These are phyloP conservation scores for Linum usitatissimum DNA, from an alignment of 345 rosid species.

Conservation along the genomic window DNA sequence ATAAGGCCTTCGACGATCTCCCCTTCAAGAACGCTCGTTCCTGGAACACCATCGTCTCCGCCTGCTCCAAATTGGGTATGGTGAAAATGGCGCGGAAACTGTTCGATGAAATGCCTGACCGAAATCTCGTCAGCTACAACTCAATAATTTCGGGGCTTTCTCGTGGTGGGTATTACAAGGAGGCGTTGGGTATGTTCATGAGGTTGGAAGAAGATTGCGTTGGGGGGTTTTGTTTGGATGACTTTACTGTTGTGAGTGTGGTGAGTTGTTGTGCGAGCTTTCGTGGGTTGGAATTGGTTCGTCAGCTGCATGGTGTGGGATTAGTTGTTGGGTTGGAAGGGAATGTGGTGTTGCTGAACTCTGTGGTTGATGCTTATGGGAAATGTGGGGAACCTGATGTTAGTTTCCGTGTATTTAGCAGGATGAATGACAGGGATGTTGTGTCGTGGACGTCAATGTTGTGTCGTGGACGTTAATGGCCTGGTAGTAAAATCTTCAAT, in stretches of 20 bases:
- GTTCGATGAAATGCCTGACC: slow-evolving; percentile 39
- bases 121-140: slow-evolving; percentile 31
- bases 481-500: no score
- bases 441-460: slow-evolving; percentile 47
- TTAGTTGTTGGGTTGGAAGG: slow-evolving; percentile 25
- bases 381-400: slow-evolving; percentile 29
- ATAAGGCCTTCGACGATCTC: slow-evolving; percentile 25
- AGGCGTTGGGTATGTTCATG: slow-evolving; percentile 21
- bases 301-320: slow-evolving; percentile 29
- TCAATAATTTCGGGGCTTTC: slow-evolving; percentile 35
- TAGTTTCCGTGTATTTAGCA: slow-evolving; percentile 17
- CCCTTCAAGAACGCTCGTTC: slow-evolving; percentile 23
- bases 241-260: slow-evolving; percentile 29
- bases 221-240: slow-evolving; percentile 17
- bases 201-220: slow-evolving; percentile 18
- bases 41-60: slow-evolving; percentile 27
- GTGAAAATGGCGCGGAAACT: slow-evolving; percentile 18
- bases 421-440: slow-evolving; percentile 29
- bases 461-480: no score
- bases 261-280: slow-evolving; percentile 34
- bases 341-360: slow-evolving; percentile 24
- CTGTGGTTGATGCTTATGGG: slow-evolving; percentile 39
- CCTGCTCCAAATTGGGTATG: slow-evolving; percentile 8
- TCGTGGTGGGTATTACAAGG: slow-evolving; percentile 24
- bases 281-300: slow-evolving; percentile 20